These are phyloP conservation scores for Suillus sp. DNA, from an alignment of 768 basidiomycete genomes.

Conservation along the genomic window DNA sequence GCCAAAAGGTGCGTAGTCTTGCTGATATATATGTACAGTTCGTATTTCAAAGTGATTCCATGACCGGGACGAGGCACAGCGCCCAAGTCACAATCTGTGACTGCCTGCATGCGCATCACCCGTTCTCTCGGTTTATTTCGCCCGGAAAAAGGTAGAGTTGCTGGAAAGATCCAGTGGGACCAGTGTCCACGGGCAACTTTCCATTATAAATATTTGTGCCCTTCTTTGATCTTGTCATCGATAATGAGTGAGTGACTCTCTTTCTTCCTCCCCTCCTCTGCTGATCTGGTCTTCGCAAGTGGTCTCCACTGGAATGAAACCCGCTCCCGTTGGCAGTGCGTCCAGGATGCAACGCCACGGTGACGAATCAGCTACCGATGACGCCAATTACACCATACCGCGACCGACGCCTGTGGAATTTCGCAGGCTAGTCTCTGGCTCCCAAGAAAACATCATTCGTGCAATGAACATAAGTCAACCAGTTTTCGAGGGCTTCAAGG, in stretches of 20 bases:
- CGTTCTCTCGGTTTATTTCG: background rate
- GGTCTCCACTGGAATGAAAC: constrained; percentile 8
- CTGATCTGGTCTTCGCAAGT: constrained; percentile 1
- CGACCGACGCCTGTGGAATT: background rate
- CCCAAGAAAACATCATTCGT: constrained; percentile 2
- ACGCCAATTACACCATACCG: background rate
- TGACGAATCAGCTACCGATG: background rate
- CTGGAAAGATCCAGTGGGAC: constrained; percentile 1
- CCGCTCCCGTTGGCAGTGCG: background rate
- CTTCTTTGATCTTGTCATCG: background rate
- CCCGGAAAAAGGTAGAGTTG: background rate
- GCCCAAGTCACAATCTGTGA: constrained; percentile 11
- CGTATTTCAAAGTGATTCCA: constrained; percentile 2
- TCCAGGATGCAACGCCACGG: background rate
- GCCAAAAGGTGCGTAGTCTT: background rate
- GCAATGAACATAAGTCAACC: background rate
- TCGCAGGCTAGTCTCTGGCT: background rate
- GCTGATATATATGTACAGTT: background rate
- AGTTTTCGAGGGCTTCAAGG: background rate
- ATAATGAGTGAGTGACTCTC: background rate
- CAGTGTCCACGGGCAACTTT: background rate
- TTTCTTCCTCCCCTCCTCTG: background rate
- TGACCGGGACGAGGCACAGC: background rate
- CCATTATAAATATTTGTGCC: background rate
- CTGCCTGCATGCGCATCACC: background rate